These are phyloP conservation scores for Mycena latifolia DNA, from an alignment of 768 basidiomycete genomes.

Conservation along the genomic window DNA sequence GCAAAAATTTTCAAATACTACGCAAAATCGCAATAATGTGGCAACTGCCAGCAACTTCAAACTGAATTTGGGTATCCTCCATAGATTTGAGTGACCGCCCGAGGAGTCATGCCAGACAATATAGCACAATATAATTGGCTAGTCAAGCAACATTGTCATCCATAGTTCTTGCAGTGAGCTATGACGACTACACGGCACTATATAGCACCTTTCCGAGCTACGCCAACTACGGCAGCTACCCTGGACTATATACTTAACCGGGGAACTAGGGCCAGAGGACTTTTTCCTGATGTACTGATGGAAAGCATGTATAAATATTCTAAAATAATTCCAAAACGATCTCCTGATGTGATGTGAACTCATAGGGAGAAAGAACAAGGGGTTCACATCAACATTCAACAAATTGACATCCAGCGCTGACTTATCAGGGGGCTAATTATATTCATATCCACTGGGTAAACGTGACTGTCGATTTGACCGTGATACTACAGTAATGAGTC, in stretches of 20 bases:
- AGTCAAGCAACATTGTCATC: slow-evolving; percentile 4
- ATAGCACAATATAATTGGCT: slow-evolving; percentile 7
- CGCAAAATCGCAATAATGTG: slow-evolving; percentile 7
- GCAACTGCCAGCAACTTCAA: slow-evolving; percentile 8
- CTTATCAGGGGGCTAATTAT: too few species aligned
- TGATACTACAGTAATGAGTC: too few species aligned
- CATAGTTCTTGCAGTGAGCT: slow-evolving; percentile 12
- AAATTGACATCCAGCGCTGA: background rate
- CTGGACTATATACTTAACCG: slow-evolving; percentile 7
- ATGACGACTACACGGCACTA: slow-evolving; percentile 13
- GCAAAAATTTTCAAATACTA: background rate
- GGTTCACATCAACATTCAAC: background rate
- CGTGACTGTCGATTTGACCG: too few species aligned
- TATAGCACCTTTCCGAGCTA: slow-evolving; percentile 5
- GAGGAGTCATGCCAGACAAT: slow-evolving; percentile 4
- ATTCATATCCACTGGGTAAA: too few species aligned
- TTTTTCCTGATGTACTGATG: slow-evolving; percentile 9
- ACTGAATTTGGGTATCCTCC: background rate
- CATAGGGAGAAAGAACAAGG: background rate
- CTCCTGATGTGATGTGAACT: background rate
- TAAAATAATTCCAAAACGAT: too few species aligned
- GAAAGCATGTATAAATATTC: too few species aligned
- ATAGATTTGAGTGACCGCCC: slow-evolving; percentile 2
- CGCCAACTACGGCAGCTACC: slow-evolving; percentile 8
- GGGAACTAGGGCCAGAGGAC: slow-evolving; percentile 12